phyloP scores from a whole-genome alignment of 257 asterid species.

The Solanum paucissectum region DNA sequence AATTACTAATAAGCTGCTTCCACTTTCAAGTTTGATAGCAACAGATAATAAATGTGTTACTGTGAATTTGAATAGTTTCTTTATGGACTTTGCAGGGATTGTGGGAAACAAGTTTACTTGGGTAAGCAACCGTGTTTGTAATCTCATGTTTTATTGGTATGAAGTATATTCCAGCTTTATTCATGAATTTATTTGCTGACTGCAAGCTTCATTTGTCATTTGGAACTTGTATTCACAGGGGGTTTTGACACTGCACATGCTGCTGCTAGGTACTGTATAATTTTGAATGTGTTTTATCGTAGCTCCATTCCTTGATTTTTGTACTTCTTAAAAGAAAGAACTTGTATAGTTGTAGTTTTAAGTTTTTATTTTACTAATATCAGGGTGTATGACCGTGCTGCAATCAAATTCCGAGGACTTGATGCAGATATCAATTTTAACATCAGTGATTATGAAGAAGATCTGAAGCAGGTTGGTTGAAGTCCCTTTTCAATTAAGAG shows the following conservation, averaged over 20 bases:
- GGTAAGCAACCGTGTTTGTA: constrained; percentile 32
- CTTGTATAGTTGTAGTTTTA: neutral
- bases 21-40: neutral
- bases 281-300: neutral
- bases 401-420: constrained; percentile 80
- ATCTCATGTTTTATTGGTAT: neutral
- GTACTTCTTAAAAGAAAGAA: neutral
- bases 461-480: constrained; percentile 59
- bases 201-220: neutral
- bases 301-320: neutral
- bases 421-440: constrained; percentile 88
- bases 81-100: constrained; percentile 55
- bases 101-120: constrained; percentile 90
- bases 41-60: neutral
- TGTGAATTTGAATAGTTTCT: neutral
- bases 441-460: constrained; percentile 66
- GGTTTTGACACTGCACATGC: constrained; percentile 95
- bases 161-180: neutral
- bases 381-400: constrained; percentile 97
- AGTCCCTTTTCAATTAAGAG: neutral
- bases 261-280: constrained; percentile 69
- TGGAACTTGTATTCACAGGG: constrained; percentile 30
- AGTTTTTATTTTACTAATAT: constrained; percentile 3
- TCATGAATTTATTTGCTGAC: neutral
- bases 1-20: neutral